Evolutionary conservation across 257 asterid species (phyloP), one percentile per base, ranked within the genome.

Genomic region (Leonotis leonurus): DNA sequence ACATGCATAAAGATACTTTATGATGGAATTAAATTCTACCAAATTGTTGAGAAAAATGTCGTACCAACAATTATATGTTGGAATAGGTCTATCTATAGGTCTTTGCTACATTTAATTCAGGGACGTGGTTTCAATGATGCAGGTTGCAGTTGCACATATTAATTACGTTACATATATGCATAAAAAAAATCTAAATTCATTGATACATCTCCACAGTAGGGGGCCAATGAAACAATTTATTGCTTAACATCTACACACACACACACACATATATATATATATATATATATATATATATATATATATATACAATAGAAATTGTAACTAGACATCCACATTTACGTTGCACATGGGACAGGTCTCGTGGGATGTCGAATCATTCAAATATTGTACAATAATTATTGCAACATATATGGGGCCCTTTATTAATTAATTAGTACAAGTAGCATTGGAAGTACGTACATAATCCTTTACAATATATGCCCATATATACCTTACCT

Each of bases 91-190:
- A 49, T 24, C 11, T 20, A 22, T 7, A 45, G 21, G 6, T 22
- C 20, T 4, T 7, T 4, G 12, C 35, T 17, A 11, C 53, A 64
- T 60, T 70, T 65, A 70, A 70, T 65, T 44, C 30, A 25, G 35
- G 50, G 52, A 40, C 27, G 24, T 53, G 59, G 12, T 41, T 18
- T n/a, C n/a, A 60, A 48, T 40, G 12, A 40, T 69, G 45, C 53
- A 51, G 75, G 64, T 64, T 45, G 66, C 70, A 49, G 59, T 54
- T 45, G 4, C 56, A 41, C 49, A 35, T 18, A n/a, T n/a, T n/a
- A n/a, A n/a, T 2, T 58, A 25, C 10, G 66, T 61, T 61, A 61
- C 59, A 27, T 27, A 27, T 26, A 37, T 21, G 43, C 64, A 33
- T 56, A 44, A 14, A 33, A 17, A 30, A 17, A 57, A 35, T 29